Evolutionary conservation across 1,139 yeast species (phyloP).

Genomic region (Geotrichum cucujoidarum): DNA sequence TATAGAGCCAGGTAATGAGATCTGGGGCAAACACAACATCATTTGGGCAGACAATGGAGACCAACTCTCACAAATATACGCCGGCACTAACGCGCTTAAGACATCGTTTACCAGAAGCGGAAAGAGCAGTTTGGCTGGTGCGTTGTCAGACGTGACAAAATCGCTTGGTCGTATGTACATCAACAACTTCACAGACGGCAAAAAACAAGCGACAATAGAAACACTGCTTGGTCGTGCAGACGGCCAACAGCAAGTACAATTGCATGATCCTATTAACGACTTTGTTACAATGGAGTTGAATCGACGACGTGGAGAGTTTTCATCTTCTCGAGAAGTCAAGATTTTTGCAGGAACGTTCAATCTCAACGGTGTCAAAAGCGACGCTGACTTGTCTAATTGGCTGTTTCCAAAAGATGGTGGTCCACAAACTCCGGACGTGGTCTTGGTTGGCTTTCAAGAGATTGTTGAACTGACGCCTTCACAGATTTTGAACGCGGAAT

Average conservation of each 20-base stretch:
- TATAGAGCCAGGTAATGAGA: constrained; percentile 42
- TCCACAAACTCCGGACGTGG: constrained; percentile 54
- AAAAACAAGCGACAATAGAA: constrained; percentile 83
- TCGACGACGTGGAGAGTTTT: constrained; percentile 50
- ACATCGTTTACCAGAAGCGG: constrained; percentile 93
- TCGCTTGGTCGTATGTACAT: constrained; percentile 93
- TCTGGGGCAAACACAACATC: constrained; percentile 64
- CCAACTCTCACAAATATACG: constrained; percentile 90
- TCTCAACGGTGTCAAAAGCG: constrained; percentile 65
- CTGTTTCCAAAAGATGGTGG: constrained; percentile 58
- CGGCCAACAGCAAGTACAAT: constrained; percentile 62
- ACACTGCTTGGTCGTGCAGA: constrained; percentile 74
- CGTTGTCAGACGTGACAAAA: constrained; percentile 91
- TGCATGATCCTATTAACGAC: constrained; percentile 86
- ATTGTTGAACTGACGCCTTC: constrained; percentile 88
- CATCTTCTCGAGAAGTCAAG: constrained; percentile 54
- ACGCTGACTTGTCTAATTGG: constrained; percentile 67
- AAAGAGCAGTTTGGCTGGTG: constrained; percentile 94
- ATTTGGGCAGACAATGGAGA: constrained; percentile 99
- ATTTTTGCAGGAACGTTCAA: constrained; percentile 85
- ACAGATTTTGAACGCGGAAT: constrained; percentile 79
- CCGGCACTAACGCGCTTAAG: constrained; percentile 94
- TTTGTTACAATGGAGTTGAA: constrained; percentile 61
- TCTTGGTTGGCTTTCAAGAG: constrained; percentile 84
- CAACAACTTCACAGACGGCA: constrained; percentile 90